These are phyloP conservation scores for Betula pendula DNA, from an alignment of 306 rosid species.

Conservation along the genomic window DNA sequence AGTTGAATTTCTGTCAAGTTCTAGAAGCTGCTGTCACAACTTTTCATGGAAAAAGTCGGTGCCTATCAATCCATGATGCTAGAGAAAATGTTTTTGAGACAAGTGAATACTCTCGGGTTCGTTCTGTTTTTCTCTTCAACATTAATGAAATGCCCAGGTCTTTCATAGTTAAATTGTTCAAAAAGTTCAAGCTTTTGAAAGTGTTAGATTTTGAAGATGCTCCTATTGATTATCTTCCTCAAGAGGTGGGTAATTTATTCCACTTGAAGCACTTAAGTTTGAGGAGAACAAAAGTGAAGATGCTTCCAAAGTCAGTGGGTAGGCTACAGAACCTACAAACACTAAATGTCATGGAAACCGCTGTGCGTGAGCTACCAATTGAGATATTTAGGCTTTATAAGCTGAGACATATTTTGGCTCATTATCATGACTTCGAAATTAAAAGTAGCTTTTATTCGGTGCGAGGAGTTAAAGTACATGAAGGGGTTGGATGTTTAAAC, in stretches of 20 bases:
- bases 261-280: constrained; percentile 3
- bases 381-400: background rate
- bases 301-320: constrained; percentile 1
- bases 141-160: background rate
- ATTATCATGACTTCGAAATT: background rate
- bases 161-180: constrained; percentile 1
- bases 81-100: background rate
- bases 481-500: background rate
- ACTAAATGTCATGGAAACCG: background rate
- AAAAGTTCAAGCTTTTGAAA: background rate
- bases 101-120: background rate
- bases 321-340: constrained; percentile 8
- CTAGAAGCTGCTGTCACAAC: background rate
- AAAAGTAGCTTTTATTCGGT: background rate
- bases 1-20: background rate
- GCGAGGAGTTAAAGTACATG: no score
- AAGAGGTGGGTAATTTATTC: background rate
- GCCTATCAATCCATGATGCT: background rate
- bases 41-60: background rate
- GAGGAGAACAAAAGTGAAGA: background rate
- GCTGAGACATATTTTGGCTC: constrained; percentile 12
- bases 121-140: background rate
- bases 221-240: background rate
- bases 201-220: constrained; percentile 10
- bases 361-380: background rate